These are phyloP conservation scores for Spathaspora sp. DNA, from an alignment of 1,139 yeast species.

Conservation along the genomic window DNA sequence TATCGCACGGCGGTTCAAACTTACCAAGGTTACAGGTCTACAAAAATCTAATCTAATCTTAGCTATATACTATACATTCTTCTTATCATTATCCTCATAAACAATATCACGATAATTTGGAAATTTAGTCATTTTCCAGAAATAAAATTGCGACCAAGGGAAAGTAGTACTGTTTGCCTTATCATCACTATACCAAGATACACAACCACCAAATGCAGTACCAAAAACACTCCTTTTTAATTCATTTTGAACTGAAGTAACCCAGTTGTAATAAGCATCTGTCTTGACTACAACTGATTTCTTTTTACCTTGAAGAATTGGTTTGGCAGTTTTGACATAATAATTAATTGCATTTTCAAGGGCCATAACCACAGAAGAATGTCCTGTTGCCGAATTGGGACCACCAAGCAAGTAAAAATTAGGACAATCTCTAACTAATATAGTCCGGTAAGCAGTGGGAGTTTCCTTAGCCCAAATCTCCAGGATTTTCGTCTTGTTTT, in stretches of 20 bases:
- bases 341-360: constrained; percentile 37
- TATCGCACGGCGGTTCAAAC: too few species aligned
- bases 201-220: constrained; percentile 43
- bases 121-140: constrained; percentile 28
- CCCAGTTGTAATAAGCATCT: constrained; percentile 39
- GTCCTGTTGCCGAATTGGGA: constrained; percentile 47
- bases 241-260: constrained; percentile 25
- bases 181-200: constrained; percentile 37
- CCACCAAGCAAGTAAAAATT: constrained; percentile 40
- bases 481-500: constrained; percentile 22
- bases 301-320: constrained; percentile 29
- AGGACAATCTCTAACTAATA: constrained; percentile 34
- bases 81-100: constrained; percentile 8
- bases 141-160: constrained; percentile 39
- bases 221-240: constrained; percentile 38
- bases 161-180: constrained; percentile 36
- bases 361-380: constrained; percentile 43
- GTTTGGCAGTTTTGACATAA: constrained; percentile 24
- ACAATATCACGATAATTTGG: constrained; percentile 32
- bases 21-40: too few species aligned
- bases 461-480: constrained; percentile 33
- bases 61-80: constrained; percentile 11
- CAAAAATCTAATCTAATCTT: too few species aligned
- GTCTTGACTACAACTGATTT: constrained; percentile 33
- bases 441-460: constrained; percentile 37